Base-by-base conservation (phyloP, 257 asterid species). In the Fraxinus excelsior region DNA sequence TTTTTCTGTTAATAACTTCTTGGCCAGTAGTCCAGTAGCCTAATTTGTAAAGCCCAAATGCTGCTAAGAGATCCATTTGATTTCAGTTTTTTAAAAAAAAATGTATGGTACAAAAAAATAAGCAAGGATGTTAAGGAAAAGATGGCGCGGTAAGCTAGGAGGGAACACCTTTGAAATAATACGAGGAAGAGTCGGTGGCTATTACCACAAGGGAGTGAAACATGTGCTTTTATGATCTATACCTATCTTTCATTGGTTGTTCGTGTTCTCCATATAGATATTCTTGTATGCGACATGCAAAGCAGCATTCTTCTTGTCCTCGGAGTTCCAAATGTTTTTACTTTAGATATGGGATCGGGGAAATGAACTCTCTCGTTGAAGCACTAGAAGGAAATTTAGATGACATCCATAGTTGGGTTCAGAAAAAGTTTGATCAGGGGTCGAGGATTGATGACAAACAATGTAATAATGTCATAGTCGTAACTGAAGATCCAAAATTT, bases 161-260 rank as follows among this genome's bases (percentile, higher is more conserved):
- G 89, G 82, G 80, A 85, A 58, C 82, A 89, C 80, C 80, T 95
- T 4, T 88, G 92, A 86, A 80, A 69, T 16, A 72, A 81, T 80
- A 84, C 80, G 91, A 84, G 51, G 86, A 84, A 5, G 75, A 81
- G 31, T 44, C 34, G 87, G 79, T 34, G 49, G 31, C 67, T 60
- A 70, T 65, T 42, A 18, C 81, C 18, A 89, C 86, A 84, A 67
- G 77, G 85, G 97, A 91, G 76, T 93, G 98, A 73, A 16, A 80
- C 84, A 67, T 83, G 69, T 95, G 98, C 87, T 83, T 66, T 1
- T 91, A 76, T 32, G 97, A 95, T 82, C 70, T 91, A 60, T 93
- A 64, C 90, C 98, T 31, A 31, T 31, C 32, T 46, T 88, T 87
- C 9, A 81, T 87, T 46, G 72, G 83, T 9, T 93, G 99, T 76